phyloP scores from a whole-genome alignment of 176 grass and related monocot genomes.

The Hyparrhenia diplandra region DNA sequence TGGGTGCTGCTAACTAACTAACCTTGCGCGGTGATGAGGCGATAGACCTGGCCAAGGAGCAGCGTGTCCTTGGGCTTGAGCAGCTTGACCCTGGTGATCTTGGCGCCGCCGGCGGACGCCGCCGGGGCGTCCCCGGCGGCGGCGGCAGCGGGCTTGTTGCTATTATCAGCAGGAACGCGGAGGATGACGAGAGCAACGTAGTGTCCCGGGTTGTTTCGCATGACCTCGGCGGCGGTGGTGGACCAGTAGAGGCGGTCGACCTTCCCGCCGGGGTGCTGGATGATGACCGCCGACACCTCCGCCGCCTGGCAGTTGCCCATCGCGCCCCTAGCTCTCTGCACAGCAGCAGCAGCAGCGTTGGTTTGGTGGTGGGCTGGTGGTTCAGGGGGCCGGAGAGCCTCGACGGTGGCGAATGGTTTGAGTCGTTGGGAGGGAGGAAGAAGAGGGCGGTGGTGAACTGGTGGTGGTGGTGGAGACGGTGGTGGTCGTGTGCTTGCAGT shows the following conservation, averaged over 20 bases:
- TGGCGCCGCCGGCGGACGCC: not conserved
- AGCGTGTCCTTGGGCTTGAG: conserved; percentile 96
- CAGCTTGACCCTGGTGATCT: conserved; percentile 77
- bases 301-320: conserved; percentile 99
- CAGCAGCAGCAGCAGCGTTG: not conserved
- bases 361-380: not conserved
- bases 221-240: conserved; percentile 67
- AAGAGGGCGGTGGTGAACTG: not conserved
- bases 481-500: conserved; percentile 19
- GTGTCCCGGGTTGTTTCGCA: conserved; percentile 80
- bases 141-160: conserved; percentile 13
- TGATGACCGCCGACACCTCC: conserved; percentile 72
- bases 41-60: conserved; percentile 83
- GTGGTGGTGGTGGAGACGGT: not conserved
- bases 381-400: not conserved
- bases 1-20: no score
- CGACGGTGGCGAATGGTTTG: not conserved
- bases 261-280: conserved; percentile 93
- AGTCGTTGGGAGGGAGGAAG: conserved; percentile 16
- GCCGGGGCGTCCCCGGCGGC: not conserved
- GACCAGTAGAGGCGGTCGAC: conserved; percentile 85
- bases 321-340: not conserved
- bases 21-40: conserved; percentile 95
- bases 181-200: conserved; percentile 91
- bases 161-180: conserved; percentile 30